phyloP scores from a whole-genome alignment of 306 rosid genomes.

The Pterocarpus macrocarpus region DNA sequence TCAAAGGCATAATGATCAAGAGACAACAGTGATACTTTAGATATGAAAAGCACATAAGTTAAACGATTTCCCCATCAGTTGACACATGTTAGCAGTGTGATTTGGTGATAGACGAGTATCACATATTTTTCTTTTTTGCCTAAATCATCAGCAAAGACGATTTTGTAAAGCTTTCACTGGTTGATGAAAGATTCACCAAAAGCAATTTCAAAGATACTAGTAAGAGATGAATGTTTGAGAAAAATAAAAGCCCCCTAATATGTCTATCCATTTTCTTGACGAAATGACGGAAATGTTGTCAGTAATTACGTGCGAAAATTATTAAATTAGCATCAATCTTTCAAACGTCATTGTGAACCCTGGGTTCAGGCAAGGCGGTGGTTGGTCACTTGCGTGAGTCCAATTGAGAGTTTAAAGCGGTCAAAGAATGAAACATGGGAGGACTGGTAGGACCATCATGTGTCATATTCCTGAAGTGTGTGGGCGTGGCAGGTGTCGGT shows the following conservation, averaged over 20 bases:
- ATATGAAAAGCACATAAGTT: neutral
- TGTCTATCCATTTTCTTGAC: neutral
- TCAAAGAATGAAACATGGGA: neutral
- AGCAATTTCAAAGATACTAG: neutral
- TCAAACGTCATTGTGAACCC: neutral
- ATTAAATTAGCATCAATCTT: neutral
- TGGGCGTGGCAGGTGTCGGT: slow-evolving; percentile 18
- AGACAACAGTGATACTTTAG: neutral
- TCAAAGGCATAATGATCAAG: neutral
- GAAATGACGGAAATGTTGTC: neutral
- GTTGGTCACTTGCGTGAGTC: slow-evolving; percentile 7
- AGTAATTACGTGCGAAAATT: neutral
- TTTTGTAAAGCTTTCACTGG: neutral
- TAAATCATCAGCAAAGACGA: neutral
- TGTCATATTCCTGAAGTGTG: no score
- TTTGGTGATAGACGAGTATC: neutral
- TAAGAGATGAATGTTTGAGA: neutral
- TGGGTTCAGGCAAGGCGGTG: neutral
- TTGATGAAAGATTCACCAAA: neutral
- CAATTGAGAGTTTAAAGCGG: neutral
- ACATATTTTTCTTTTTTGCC: neutral
- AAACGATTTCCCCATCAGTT: neutral
- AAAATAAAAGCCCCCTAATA: neutral
- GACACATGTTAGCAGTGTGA: neutral
- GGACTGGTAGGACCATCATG: neutral